Evolutionary conservation across 2,329 filamentous ascomycete genomes (phyloP).

Genomic region (Leptographium galeiforme): DNA sequence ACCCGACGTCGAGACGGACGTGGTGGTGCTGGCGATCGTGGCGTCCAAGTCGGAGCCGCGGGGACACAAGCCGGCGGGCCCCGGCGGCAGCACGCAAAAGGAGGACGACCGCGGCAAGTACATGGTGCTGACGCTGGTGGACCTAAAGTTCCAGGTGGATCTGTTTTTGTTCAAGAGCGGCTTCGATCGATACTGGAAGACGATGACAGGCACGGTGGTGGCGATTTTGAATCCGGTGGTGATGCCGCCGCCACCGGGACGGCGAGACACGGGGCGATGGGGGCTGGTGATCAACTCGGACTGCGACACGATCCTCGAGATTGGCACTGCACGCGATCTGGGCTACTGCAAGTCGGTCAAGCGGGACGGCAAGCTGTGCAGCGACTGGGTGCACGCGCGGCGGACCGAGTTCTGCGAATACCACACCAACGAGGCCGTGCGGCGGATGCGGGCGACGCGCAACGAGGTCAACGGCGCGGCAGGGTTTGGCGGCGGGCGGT

Average conservation of each 20-base stretch:
- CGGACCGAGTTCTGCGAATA: constrained; percentile 89
- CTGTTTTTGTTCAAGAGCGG: constrained; percentile 85
- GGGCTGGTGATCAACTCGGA: constrained; percentile 74
- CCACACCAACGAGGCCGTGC: constrained; percentile 71
- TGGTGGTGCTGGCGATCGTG: constrained; percentile 78
- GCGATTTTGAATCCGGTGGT: constrained; percentile 85
- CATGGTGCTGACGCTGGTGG: constrained; percentile 80
- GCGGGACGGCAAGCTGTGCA: constrained; percentile 72
- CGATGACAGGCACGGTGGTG: constrained; percentile 80
- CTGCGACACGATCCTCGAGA: constrained; percentile 78
- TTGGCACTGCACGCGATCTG: constrained; percentile 72
- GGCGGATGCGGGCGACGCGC: constrained; percentile 49
- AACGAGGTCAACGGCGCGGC: constrained; percentile 69
- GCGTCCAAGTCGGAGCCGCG: constrained; percentile 78
- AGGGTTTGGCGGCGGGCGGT: constrained; percentile 26
- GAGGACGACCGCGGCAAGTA: constrained; percentile 54
- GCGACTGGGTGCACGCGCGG: constrained; percentile 73
- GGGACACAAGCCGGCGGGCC: constrained; percentile 33
- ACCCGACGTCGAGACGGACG: constrained; percentile 73
- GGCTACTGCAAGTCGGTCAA: constrained; percentile 77
- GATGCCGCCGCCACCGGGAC: constrained; percentile 70
- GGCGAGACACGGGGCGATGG: constrained; percentile 69
- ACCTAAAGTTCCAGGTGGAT: constrained; percentile 82
- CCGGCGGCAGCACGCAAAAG: constrained; percentile 1
- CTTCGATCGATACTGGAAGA: constrained; percentile 86